Evolutionary conservation across 169 alveolate species (phyloP).

Genomic region (Plasmodium inui): DNA sequence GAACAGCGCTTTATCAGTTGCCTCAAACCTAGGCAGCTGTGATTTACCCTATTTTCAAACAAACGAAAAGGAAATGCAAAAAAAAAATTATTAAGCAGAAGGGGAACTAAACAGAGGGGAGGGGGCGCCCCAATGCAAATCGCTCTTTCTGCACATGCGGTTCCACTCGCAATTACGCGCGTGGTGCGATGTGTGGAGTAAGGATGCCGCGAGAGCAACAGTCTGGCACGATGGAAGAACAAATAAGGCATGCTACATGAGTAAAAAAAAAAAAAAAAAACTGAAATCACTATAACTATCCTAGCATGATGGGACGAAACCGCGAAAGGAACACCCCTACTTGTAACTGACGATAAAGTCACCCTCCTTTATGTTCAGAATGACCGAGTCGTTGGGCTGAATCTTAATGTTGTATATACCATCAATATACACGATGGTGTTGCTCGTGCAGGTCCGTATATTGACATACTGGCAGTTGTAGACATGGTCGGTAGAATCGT

Average conservation of each 20-base stretch:
- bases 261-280: neutral
- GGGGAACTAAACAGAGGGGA: neutral
- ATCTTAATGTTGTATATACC: conserved; percentile 69
- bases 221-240: neutral
- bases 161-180: neutral
- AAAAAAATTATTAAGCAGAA: neutral
- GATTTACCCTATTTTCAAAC: neutral
- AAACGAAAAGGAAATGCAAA: neutral
- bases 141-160: neutral
- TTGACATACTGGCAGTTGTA: conserved; percentile 36
- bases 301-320: too few relatives aligned
- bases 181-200: neutral
- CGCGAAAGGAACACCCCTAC: too few relatives aligned
- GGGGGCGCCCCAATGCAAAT: neutral
- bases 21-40: neutral
- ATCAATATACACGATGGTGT: conserved; percentile 69
- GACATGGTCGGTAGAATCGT: conserved; percentile 57
- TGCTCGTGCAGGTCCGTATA: conserved; percentile 57
- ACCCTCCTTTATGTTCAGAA: conserved; percentile 38
- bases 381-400: conserved; percentile 56
- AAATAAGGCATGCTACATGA: neutral
- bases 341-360: conserved; percentile 54
- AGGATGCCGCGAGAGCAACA: neutral
- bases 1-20: neutral
- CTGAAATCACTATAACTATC: too few relatives aligned